phyloP scores from a whole-genome alignment of 202 grass and related monocot species.

The Zizania palustris region DNA sequence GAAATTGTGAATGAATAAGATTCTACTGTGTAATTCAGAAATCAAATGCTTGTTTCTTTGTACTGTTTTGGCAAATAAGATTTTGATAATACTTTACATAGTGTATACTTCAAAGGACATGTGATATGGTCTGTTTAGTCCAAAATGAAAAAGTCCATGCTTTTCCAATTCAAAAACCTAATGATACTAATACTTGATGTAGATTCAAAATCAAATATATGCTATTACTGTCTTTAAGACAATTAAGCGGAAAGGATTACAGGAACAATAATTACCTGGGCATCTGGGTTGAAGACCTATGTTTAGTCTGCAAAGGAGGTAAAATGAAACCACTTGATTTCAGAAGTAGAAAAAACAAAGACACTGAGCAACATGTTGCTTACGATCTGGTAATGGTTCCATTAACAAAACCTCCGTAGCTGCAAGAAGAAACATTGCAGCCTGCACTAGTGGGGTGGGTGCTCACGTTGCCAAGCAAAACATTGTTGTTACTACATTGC shows the following conservation, averaged over 20 bases:
- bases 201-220: neutral
- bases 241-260: constrained; percentile 7
- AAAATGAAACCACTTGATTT: neutral
- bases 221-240: neutral
- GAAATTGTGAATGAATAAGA: neutral
- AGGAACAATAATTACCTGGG: constrained; percentile 65
- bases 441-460: constrained; percentile 58
- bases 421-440: constrained; percentile 88
- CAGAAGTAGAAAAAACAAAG: constrained; percentile 15
- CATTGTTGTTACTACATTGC: constrained; percentile 78
- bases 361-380: constrained; percentile 17
- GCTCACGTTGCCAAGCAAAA: constrained; percentile 77
- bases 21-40: neutral
- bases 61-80: neutral
- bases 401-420: constrained; percentile 83
- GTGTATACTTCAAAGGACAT: neutral
- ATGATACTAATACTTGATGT: neutral
- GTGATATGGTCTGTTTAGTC: neutral
- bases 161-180: neutral
- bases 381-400: constrained; percentile 77
- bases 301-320: constrained; percentile 52
- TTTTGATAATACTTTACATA: neutral
- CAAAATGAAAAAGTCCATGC: neutral
- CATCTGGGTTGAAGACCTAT: constrained; percentile 74
- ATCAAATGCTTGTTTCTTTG: neutral